Conservation (phyloP, 1,284 basidiomycete species). For the Anthracocystis setariae region DNA sequence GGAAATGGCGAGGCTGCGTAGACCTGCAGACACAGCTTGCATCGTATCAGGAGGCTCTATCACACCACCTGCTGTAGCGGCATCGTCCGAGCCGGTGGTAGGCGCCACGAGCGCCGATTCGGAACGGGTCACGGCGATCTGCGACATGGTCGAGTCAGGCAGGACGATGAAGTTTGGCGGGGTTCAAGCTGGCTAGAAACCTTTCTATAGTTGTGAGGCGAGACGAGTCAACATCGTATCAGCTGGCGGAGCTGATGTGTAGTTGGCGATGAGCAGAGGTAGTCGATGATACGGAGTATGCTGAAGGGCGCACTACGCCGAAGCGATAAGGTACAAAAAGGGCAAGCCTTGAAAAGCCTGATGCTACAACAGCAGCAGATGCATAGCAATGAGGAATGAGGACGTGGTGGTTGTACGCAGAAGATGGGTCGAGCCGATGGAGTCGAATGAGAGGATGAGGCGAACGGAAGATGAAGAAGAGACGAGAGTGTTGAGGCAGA, state of each 20-base stretch:
- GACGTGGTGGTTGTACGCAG: not conserved
- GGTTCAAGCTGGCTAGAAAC: not conserved
- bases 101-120: conserved; percentile 17
- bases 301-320: not conserved
- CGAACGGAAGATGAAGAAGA: not conserved
- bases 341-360: conserved; percentile 25
- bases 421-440: too few relatives aligned
- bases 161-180: not conserved
- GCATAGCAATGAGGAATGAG: conserved; percentile 26
- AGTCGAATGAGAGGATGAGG: not conserved
- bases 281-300: conserved; percentile 1
- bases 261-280: not conserved
- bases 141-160: conserved; percentile 18
- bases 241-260: conserved; percentile 25
- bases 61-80: conserved; percentile 13
- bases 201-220: conserved; percentile 19
- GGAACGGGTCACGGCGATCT: conserved; percentile 19
- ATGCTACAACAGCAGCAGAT: conserved; percentile 27
- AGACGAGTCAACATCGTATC: conserved; percentile 32
- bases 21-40: conserved; percentile 33
- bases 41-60: conserved; percentile 46
- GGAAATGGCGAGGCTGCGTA: conserved; percentile 33
- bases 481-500: not conserved
- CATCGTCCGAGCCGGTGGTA: conserved; percentile 22
- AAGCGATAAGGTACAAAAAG: not conserved